Conservation (phyloP, 2,329 filamentous ascomycete species). For the Fusarium nisikadoi region DNA sequence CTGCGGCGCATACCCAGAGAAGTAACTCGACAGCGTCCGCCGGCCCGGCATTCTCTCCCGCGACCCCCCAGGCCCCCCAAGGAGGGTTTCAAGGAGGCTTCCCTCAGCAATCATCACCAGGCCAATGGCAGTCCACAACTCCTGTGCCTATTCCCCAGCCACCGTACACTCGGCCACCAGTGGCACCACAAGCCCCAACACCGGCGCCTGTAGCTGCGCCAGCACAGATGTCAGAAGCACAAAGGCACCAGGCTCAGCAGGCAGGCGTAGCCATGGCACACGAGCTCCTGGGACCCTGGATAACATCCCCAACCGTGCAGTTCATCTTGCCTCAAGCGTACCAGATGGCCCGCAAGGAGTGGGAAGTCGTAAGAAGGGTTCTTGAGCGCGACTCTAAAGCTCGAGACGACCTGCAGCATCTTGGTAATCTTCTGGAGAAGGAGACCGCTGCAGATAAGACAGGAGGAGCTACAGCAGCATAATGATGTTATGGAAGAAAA, state of each 20-base stretch:
- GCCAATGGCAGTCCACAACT: conserved; percentile 48
- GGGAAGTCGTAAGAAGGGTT: conserved; percentile 77
- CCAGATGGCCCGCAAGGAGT: conserved; percentile 75
- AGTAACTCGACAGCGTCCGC: conserved; percentile 57
- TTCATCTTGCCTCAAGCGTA: conserved; percentile 77
- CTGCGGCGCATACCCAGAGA: conserved; percentile 52
- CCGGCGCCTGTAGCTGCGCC: conserved; percentile 7
- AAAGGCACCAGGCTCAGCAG: conserved; percentile 56
- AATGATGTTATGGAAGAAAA: conserved; percentile 9
- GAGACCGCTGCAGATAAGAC: conserved; percentile 49
- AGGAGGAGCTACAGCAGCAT: conserved; percentile 10
- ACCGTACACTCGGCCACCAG: conserved; percentile 39
- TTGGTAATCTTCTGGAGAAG: conserved; percentile 66
- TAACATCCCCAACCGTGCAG: conserved; percentile 71
- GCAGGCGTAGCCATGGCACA: conserved; percentile 67
- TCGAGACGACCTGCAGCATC: conserved; percentile 68
- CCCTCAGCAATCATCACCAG: conserved; percentile 50
- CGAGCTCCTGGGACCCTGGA: conserved; percentile 71
- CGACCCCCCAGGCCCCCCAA: conserved; percentile 53
- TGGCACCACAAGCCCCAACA: neutral
- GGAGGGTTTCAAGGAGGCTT: conserved; percentile 46
- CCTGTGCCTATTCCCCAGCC: conserved; percentile 52
- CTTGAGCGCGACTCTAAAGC: conserved; percentile 73
- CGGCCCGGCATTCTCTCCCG: conserved; percentile 65
- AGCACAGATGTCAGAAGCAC: conserved; percentile 46